These are phyloP conservation scores for Cicer chorassanicum DNA, from an alignment of 306 rosid species.

Conservation along the genomic window DNA sequence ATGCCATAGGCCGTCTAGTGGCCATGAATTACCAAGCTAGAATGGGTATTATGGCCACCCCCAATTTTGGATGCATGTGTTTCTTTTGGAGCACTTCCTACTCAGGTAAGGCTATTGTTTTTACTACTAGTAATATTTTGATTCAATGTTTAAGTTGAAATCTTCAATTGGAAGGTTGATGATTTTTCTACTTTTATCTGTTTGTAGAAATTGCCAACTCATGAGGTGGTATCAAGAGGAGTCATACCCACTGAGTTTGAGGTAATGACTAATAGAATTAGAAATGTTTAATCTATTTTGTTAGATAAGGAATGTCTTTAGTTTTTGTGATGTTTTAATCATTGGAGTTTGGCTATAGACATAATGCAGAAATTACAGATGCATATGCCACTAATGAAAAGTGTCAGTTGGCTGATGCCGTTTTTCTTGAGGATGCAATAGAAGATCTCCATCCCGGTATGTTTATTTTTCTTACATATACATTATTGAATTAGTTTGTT, in stretches of 20 bases:
- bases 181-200: not conserved
- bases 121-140: not conserved
- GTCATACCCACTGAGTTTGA: slow-evolving; percentile 49
- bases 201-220: slow-evolving; percentile 56
- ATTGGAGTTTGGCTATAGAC: not conserved
- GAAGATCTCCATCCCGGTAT: too few relatives aligned
- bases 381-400: slow-evolving; percentile 41
- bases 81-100: slow-evolving; percentile 74
- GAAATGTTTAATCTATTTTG: not conserved
- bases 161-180: not conserved
- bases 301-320: not conserved
- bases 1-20: slow-evolving; percentile 79
- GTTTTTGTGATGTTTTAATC: not conserved
- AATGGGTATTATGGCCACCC: slow-evolving; percentile 81
- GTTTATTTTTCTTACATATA: too few relatives aligned
- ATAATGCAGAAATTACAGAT: slow-evolving; percentile 46
- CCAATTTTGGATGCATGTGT: slow-evolving; percentile 80
- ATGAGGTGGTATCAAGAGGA: slow-evolving; percentile 50
- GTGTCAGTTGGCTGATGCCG: slow-evolving; percentile 20
- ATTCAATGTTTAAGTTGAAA: not conserved
- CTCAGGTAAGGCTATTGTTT: slow-evolving; percentile 47
- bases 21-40: slow-evolving; percentile 77
- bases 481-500: too few relatives aligned
- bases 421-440: too few relatives aligned
- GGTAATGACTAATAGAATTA: slow-evolving; percentile 37